A percentile compares a stretch with the other conserved stretches of the same genome.
These are phyloP conservation scores for Kluyveromyces sp. DNA, from an alignment of 1,139 yeast species.

Conservation along the genomic window DNA sequence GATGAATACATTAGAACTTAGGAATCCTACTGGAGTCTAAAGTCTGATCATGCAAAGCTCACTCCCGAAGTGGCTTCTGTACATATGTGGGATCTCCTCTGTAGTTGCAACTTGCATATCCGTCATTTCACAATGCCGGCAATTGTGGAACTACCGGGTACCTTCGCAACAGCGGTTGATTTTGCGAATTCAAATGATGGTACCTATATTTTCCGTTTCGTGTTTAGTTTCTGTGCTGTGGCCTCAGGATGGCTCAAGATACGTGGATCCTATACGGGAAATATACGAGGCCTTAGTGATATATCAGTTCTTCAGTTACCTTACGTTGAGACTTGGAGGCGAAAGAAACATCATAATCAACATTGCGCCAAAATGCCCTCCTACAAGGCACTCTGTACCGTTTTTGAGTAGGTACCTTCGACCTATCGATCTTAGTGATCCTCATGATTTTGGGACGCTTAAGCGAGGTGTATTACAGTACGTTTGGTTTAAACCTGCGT, in stretches of 20 bases:
- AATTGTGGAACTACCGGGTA: constrained; percentile 67
- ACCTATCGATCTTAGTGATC: constrained; percentile 78
- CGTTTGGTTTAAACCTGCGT: constrained; percentile 87
- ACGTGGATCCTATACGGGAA: constrained; percentile 75
- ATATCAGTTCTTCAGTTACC: constrained; percentile 79
- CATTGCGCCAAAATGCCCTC: constrained; percentile 64
- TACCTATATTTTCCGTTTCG: constrained; percentile 48
- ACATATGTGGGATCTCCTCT: constrained; percentile 9
- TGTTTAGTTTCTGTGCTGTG: constrained; percentile 52
- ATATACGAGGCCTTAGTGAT: constrained; percentile 94
- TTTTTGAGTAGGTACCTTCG: constrained; percentile 40
- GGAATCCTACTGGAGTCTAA: too few relatives aligned
- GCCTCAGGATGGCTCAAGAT: constrained; percentile 32
- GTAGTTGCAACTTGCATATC: constrained; percentile 33
- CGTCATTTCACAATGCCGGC: constrained; percentile 42
- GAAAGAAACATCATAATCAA: constrained; percentile 75
- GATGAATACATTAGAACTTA: too few relatives aligned
- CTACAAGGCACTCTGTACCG: constrained; percentile 66
- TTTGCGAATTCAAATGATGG: constrained; percentile 63
- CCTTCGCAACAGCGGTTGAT: constrained; percentile 84
- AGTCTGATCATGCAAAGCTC: neutral
- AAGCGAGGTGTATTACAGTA: constrained; percentile 88
- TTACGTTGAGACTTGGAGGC: constrained; percentile 85
- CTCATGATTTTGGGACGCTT: constrained; percentile 64
- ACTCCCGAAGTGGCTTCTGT: constrained; percentile 11